Percentiles rank a stretch among this genome's conserved stretches.
These are phyloP conservation scores for Mycena amicta DNA, from an alignment of 768 basidiomycete genomes.

Conservation along the genomic window DNA sequence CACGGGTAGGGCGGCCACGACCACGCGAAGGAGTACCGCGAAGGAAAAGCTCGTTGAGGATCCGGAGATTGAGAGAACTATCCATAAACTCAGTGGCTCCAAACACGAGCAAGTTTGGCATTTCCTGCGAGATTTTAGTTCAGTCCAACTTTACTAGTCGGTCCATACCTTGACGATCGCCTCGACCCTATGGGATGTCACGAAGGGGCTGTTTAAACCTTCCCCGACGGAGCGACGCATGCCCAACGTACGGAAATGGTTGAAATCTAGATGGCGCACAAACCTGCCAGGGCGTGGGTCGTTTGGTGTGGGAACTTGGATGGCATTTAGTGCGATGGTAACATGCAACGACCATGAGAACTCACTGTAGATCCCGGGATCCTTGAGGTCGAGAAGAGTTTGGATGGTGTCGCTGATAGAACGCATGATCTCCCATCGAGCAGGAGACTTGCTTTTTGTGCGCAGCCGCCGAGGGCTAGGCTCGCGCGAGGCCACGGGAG, in stretches of 20 bases:
- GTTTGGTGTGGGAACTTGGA: constrained; percentile 63
- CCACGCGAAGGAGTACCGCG: constrained; percentile 76
- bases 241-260: constrained; percentile 95
- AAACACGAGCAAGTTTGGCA: constrained; percentile 81
- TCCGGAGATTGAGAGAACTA: constrained; percentile 79
- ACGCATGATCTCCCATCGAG: constrained; percentile 80
- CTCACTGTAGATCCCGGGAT: constrained; percentile 75
- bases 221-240: constrained; percentile 93
- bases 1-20: constrained; percentile 67
- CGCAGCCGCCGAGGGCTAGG: constrained; percentile 78
- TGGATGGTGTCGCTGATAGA: constrained; percentile 81
- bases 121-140: constrained; percentile 58
- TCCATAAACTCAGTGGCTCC: constrained; percentile 99
- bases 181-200: constrained; percentile 85
- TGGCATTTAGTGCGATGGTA: constrained; percentile 4
- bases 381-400: constrained; percentile 61
- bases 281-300: constrained; percentile 79
- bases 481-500: constrained; percentile 81
- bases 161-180: constrained; percentile 70
- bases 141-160: constrained; percentile 3
- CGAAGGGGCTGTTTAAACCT: constrained; percentile 86
- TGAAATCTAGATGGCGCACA: constrained; percentile 89
- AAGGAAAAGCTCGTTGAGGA: constrained; percentile 88
- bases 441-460: constrained; percentile 78
- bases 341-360: constrained; percentile 15